phyloP scores from a whole-genome alignment of 495 filamentous ascomycete species.

The Xylaria longipes region DNA sequence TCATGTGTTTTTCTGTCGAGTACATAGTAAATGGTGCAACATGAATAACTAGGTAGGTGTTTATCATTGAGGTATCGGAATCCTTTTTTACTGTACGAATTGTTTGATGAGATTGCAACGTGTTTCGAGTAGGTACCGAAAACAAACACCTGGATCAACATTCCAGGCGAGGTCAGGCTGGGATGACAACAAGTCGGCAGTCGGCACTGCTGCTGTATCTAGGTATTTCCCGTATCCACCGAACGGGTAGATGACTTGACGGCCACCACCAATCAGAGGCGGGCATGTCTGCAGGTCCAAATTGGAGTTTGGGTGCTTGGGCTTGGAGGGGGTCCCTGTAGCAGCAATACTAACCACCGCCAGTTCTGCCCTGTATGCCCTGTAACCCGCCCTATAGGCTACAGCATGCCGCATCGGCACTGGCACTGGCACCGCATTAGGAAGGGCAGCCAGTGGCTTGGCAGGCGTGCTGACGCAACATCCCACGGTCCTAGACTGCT shows the following conservation, averaged over 20 bases:
- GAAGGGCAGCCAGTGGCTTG: conserved; percentile 12
- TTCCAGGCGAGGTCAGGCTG: not conserved
- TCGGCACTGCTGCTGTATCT: no score
- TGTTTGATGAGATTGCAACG: not conserved
- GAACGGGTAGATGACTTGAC: not conserved
- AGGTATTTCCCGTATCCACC: no score
- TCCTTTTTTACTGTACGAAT: not conserved
- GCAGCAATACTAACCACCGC: not conserved
- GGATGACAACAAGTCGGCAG: conserved; percentile 3
- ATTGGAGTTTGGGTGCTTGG: not conserved
- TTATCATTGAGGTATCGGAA: not conserved
- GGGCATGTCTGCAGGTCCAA: conserved; percentile 5
- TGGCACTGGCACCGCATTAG: not conserved
- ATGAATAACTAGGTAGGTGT: not conserved
- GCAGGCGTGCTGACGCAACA: conserved; percentile 1
- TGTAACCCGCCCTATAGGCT: no score
- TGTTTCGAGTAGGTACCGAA: conserved; percentile 6
- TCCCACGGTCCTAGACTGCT: not conserved
- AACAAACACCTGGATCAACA: not conserved
- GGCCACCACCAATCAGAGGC: not conserved
- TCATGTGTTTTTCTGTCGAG: not conserved
- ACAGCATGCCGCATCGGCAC: not conserved
- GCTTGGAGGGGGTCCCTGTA: conserved; percentile 2
- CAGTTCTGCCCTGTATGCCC: conserved; percentile 9
- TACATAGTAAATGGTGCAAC: not conserved